Evolutionary conservation across 2,329 filamentous ascomycete genomes (phyloP).

Genomic region (Beauveria sp.): DNA sequence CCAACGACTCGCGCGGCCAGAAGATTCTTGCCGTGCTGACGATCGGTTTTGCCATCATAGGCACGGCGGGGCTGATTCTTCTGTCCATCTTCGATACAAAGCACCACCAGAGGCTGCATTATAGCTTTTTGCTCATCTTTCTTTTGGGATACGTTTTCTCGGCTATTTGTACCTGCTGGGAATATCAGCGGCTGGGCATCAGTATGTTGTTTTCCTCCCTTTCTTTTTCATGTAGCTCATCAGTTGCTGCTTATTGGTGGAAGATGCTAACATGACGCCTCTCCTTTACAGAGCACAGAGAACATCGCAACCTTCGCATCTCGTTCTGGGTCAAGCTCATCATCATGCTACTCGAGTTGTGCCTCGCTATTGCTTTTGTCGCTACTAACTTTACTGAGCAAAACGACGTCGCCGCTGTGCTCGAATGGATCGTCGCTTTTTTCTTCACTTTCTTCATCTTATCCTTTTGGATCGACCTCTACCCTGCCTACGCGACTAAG

Average conservation of each 20-base stretch:
- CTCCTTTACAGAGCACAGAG: conserved; percentile 51
- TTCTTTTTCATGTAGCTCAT: neutral
- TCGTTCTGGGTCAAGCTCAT: conserved; percentile 83
- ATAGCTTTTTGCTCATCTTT: conserved; percentile 73
- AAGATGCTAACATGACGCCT: neutral
- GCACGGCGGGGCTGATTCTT: conserved; percentile 72
- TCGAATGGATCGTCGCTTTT: conserved; percentile 75
- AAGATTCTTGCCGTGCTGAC: conserved; percentile 54
- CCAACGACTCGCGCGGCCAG: conserved; percentile 57
- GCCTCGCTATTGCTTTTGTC: conserved; percentile 66
- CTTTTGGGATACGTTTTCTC: conserved; percentile 79
- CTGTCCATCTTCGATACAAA: conserved; percentile 80
- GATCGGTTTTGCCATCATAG: conserved; percentile 63
- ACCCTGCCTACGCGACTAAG: conserved; percentile 64
- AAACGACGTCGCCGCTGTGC: conserved; percentile 62
- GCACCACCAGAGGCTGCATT: conserved; percentile 59
- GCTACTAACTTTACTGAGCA: conserved; percentile 40
- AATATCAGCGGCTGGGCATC: conserved; percentile 79
- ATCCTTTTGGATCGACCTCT: conserved; percentile 80
- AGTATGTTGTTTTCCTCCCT: conserved; percentile 34
- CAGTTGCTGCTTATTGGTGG: too few species aligned
- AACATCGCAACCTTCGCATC: conserved; percentile 62
- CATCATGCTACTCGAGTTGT: conserved; percentile 76
- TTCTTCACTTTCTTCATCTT: conserved; percentile 84
- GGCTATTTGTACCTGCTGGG: conserved; percentile 81